Evolutionary conservation across 1,139 yeast species (phyloP).

Genomic region (Protomyces pachydermus): DNA sequence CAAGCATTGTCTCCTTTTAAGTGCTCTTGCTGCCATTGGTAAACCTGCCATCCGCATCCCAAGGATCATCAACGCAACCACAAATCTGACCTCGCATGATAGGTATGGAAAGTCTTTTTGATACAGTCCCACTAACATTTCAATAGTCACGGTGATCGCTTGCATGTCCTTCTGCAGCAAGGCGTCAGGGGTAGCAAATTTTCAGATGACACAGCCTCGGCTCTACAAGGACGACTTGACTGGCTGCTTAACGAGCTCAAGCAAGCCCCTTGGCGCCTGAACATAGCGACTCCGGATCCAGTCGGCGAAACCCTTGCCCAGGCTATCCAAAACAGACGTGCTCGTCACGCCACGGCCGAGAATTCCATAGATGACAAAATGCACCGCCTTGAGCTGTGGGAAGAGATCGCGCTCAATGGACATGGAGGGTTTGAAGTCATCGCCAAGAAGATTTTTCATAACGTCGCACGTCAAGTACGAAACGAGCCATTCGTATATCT

Average conservation of each 20-base stretch:
- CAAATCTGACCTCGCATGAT: no score
- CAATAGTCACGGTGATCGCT: no score
- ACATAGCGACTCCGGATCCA: slow-evolving; percentile 29
- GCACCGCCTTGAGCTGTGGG: slow-evolving; percentile 33
- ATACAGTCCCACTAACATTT: no score
- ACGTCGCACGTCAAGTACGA: slow-evolving; percentile 31
- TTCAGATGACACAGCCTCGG: neutral
- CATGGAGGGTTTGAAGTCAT: slow-evolving; percentile 31
- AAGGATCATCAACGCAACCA: no score
- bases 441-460: slow-evolving; percentile 30
- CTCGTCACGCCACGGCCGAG: slow-evolving; percentile 34
- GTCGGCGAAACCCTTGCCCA: slow-evolving; percentile 34
- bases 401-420: slow-evolving; percentile 33
- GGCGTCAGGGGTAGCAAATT: no score
- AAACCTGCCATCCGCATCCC: no score
- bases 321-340: slow-evolving; percentile 30
- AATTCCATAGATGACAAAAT: slow-evolving; percentile 33
- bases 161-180: no score
- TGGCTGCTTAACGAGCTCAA: neutral
- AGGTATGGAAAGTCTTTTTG: no score
- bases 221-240: neutral
- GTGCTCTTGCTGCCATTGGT: no score
- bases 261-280: neutral
- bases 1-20: no score
- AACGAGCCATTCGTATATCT: slow-evolving; percentile 33